Conservation (phyloP, 139 green algal species). For the Ettlia oleoabundans region DNA sequence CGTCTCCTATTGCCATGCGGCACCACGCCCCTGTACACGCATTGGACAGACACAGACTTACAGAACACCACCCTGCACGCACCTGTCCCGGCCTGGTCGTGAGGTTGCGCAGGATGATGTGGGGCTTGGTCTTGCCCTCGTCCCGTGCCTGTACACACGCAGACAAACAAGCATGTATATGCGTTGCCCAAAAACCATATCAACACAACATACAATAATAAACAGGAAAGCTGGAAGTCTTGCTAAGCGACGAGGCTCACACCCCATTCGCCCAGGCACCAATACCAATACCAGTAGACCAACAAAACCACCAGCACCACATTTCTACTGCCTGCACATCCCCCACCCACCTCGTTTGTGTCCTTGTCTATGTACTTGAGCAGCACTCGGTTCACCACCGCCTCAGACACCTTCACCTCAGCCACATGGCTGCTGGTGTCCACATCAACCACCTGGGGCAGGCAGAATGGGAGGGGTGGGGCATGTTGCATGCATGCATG, state of each 20-base stretch:
- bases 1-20: too few species aligned
- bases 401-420: constrained; percentile 72
- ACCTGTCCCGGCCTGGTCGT: constrained; percentile 71
- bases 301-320: not conserved
- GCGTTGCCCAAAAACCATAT: too few species aligned
- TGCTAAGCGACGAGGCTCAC: too few species aligned
- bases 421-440: constrained; percentile 52
- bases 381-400: constrained; percentile 70
- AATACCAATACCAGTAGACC: not conserved
- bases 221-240: too few species aligned
- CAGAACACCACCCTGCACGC: too few species aligned
- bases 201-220: too few species aligned
- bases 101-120: constrained; percentile 86
- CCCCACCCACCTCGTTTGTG: constrained; percentile 60
- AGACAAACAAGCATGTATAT: too few species aligned
- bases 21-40: too few species aligned
- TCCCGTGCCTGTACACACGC: constrained; percentile 41
- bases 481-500: not conserved
- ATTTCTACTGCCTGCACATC: not conserved
- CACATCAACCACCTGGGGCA: constrained; percentile 67
- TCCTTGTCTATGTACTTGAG: constrained; percentile 83
- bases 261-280: too few species aligned
- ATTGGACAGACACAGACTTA: too few species aligned
- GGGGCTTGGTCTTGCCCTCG: constrained; percentile 76
- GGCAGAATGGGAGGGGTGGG: not conserved